phyloP scores from a whole-genome alignment of 2,329 filamentous ascomycete genomes.

The Penicillium sp. region DNA sequence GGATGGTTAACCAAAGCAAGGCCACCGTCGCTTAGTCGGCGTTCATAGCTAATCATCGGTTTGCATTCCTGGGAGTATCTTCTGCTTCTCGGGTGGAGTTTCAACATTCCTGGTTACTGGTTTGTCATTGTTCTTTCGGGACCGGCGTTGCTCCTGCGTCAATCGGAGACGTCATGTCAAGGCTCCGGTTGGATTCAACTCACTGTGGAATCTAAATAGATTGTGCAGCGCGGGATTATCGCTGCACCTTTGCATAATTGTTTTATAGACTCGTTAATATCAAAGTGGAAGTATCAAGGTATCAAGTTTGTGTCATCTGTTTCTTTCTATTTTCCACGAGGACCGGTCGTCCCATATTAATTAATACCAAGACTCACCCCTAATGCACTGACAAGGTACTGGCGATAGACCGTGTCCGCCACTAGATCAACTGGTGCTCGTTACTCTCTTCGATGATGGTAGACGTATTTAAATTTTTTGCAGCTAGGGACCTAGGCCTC shows the following conservation, averaged over 20 bases:
- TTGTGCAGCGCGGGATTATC: constrained; percentile 5
- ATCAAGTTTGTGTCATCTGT: not conserved
- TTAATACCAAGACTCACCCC: constrained; percentile 23
- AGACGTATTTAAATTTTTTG: not conserved
- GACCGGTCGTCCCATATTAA: constrained; percentile 17
- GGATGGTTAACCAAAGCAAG: constrained; percentile 68
- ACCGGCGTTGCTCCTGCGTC: constrained; percentile 10
- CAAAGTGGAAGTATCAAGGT: too few species aligned
- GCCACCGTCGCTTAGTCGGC: constrained; percentile 13
- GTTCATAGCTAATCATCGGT: not conserved
- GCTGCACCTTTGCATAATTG: constrained; percentile 1
- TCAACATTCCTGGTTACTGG: constrained; percentile 16
- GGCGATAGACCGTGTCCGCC: constrained; percentile 48
- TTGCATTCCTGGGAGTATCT: constrained; percentile 11
- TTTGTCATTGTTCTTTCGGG: constrained; percentile 5
- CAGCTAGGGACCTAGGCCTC: not conserved
- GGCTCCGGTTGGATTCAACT: constrained; percentile 19
- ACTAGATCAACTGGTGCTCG: constrained; percentile 43
- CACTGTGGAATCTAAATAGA: constrained; percentile 10
- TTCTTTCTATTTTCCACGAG: not conserved
- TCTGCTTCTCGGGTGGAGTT: constrained; percentile 12
- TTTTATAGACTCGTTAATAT: not conserved
- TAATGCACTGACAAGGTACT: constrained; percentile 48
- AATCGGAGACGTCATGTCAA: constrained; percentile 5
- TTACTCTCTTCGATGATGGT: constrained; percentile 41